phyloP scores from a whole-genome alignment of 2,329 filamentous ascomycete genomes.

The Capronia epimyces region DNA sequence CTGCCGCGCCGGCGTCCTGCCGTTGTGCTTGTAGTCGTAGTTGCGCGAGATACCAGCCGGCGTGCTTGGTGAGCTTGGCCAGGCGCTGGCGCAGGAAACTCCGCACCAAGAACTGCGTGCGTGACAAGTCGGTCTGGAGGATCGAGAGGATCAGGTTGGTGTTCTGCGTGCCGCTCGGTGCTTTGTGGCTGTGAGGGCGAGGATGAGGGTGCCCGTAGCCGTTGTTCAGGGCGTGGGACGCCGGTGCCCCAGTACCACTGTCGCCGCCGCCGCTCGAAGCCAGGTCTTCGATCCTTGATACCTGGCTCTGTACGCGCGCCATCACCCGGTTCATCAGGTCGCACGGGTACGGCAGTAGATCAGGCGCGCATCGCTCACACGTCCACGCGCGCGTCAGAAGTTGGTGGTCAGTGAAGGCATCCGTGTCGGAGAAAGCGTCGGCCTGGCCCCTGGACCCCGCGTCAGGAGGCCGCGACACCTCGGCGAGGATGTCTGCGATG shows the following conservation, averaged over 20 bases:
- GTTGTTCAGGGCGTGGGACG: constrained; percentile 5
- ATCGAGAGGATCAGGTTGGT: constrained; percentile 91
- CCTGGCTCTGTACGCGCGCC: constrained; percentile 58
- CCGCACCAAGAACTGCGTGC: constrained; percentile 85
- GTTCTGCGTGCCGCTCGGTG: constrained; percentile 75
- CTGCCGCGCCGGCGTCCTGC: not conserved
- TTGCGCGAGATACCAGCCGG: constrained; percentile 46
- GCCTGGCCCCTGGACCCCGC: not conserved
- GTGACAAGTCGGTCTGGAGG: constrained; percentile 90
- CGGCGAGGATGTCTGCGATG: constrained; percentile 46
- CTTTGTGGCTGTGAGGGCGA: not conserved
- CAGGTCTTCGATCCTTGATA: constrained; percentile 62
- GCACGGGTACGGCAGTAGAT: constrained; percentile 74
- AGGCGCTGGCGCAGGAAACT: constrained; percentile 79
- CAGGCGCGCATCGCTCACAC: constrained; percentile 81
- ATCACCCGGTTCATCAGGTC: constrained; percentile 78
- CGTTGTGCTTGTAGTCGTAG: not conserved
- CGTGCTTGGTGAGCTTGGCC: constrained; percentile 57
- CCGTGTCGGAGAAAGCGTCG: constrained; percentile 16
- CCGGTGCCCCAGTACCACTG: not conserved
- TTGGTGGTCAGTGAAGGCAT: constrained; percentile 63
- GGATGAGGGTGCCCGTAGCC: constrained; percentile 50
- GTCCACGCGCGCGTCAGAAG: constrained; percentile 88
- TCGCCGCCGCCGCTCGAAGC: constrained; percentile 29
- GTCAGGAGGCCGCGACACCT: constrained; percentile 39